Percentiles rank a stretch among this genome's conserved stretches.
Evolutionary conservation across 306 rosid genomes (phyloP).

Genomic region (Erythrophleum fordii): DNA sequence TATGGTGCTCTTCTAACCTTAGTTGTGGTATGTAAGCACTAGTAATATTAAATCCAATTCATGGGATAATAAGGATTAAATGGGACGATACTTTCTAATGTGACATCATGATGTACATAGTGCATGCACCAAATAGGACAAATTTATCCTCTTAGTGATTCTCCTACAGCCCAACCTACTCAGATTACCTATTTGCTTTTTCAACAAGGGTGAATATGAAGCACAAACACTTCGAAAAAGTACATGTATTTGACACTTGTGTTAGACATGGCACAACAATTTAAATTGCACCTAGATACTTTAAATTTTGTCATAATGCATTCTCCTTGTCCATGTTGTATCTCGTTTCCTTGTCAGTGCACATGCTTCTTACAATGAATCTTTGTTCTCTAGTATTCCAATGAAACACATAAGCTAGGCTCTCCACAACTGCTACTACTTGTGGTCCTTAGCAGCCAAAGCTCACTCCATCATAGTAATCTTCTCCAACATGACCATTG

Average conservation of each 20-base stretch:
- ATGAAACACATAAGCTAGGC: constrained; percentile 3
- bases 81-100: background rate
- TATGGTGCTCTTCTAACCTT: too few species aligned
- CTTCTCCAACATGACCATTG: constrained; percentile 17
- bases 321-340: background rate
- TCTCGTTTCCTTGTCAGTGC: background rate
- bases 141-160: constrained; percentile 2
- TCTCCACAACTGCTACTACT: constrained; percentile 28
- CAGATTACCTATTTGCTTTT: constrained; percentile 20
- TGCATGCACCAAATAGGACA: background rate
- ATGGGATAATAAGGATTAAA: constrained; percentile 12
- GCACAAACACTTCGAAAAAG: background rate
- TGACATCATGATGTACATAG: background rate
- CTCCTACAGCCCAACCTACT: background rate
- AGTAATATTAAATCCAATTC: too few species aligned
- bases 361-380: background rate
- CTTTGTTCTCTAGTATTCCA: constrained; percentile 6
- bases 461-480: background rate
- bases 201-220: background rate
- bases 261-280: background rate
- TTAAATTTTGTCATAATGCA: background rate
- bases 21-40: too few species aligned
- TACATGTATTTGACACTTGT: background rate
- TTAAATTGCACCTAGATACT: background rate
- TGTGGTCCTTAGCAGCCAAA: constrained; percentile 26